Percentiles rank a stretch among this genome's conserved stretches.
Evolutionary conservation across 2,329 filamentous ascomycete genomes (phyloP).

Genomic region (Magnaporthiopsis rhizophila): DNA sequence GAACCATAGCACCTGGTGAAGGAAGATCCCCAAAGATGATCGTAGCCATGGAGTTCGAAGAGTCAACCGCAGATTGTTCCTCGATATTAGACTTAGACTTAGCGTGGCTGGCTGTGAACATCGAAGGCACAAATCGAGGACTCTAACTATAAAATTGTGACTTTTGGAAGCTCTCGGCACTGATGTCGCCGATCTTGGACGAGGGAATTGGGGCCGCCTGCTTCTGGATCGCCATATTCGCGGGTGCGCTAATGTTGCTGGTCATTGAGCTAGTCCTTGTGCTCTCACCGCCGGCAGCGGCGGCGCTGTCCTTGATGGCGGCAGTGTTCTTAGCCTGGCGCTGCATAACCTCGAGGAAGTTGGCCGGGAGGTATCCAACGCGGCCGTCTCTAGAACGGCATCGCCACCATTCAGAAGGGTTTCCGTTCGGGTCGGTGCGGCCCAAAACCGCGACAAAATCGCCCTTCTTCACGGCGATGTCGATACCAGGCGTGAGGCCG

Average conservation of each 20-base stretch:
- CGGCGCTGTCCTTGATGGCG: slow-evolving; percentile 34
- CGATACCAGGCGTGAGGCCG: slow-evolving; percentile 59
- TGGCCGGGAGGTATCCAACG: slow-evolving; percentile 84
- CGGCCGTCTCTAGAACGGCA: slow-evolving; percentile 85
- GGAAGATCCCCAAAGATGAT: no score
- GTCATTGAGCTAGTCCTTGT: slow-evolving; percentile 42
- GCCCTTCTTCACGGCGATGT: slow-evolving; percentile 87
- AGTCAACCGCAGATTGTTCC: not conserved
- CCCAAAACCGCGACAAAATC: slow-evolving; percentile 90
- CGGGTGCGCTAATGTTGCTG: slow-evolving; percentile 26
- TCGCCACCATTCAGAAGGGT: slow-evolving; percentile 94
- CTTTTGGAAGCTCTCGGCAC: slow-evolving; percentile 48
- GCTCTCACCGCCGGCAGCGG: slow-evolving; percentile 35
- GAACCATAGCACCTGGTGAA: no score
- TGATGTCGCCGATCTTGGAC: slow-evolving; percentile 44
- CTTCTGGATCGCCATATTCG: slow-evolving; percentile 14
- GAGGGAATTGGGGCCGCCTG: slow-evolving; percentile 16
- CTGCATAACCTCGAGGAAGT: slow-evolving; percentile 61
- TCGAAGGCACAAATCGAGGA: not conserved
- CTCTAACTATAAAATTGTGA: slow-evolving; percentile 48
- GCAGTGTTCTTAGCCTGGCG: not conserved
- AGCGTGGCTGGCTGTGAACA: not conserved
- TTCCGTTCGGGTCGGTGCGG: slow-evolving; percentile 87
- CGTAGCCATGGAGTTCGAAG: not conserved
- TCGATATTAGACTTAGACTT: not conserved